phyloP scores from a whole-genome alignment of 192 early-diverging fungal species.

The Powellomyces hirtus region DNA sequence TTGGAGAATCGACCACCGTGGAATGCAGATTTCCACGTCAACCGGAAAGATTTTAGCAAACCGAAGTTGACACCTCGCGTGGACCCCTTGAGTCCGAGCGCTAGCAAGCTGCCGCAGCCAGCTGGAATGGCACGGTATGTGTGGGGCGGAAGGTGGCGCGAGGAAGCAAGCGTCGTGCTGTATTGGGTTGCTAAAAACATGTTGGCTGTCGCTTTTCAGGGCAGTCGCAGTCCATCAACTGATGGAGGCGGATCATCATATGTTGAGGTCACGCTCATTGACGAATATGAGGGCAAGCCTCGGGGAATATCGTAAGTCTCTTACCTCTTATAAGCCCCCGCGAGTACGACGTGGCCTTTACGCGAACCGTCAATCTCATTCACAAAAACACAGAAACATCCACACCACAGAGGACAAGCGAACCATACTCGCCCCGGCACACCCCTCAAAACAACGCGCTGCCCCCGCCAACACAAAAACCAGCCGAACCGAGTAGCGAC shows the following conservation, averaged over 20 bases:
- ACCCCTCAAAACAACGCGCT: too few species aligned
- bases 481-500: background rate
- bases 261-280: background rate
- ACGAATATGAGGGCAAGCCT: background rate
- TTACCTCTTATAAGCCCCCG: background rate
- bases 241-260: too few species aligned
- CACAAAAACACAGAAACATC: too few species aligned
- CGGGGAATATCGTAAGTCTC: too few species aligned
- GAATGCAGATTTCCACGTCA: constrained; percentile 21
- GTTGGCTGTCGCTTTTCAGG: too few species aligned
- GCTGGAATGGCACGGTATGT: background rate
- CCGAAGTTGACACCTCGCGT: background rate
- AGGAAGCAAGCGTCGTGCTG: background rate
- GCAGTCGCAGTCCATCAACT: too few species aligned
- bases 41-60: constrained; percentile 19
- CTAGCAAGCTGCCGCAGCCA: constrained; percentile 1
- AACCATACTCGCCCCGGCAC: too few species aligned
- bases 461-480: too few species aligned
- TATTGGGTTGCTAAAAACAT: too few species aligned
- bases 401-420: too few species aligned
- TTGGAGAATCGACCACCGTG: constrained; percentile 10
- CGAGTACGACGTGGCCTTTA: too few species aligned
- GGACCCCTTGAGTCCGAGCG: background rate
- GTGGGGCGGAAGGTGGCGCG: background rate
- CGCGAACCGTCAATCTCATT: too few species aligned